These are phyloP conservation scores for Agarophyton chilense DNA, from an alignment of 23 red algal genomes.

Conservation along the genomic window DNA sequence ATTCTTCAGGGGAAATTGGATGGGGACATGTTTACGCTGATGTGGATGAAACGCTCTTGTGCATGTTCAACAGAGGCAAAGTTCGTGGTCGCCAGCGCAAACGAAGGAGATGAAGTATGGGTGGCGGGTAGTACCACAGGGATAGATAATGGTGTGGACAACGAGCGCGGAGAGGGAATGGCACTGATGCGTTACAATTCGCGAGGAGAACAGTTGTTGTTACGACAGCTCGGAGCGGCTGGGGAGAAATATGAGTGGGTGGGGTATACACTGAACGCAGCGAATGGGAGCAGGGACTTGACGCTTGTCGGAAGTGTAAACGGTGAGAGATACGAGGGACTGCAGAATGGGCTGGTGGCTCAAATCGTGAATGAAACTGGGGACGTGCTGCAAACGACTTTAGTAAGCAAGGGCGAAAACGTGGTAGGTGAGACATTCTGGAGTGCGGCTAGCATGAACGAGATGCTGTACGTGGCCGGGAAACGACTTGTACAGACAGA, in stretches of 20 bases:
- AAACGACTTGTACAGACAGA: neutral
- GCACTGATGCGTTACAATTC: constrained; percentile 33
- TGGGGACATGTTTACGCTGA: neutral
- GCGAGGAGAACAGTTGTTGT: neutral
- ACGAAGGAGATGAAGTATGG: constrained; percentile 20
- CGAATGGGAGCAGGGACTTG: neutral
- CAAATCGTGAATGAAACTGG: constrained; percentile 4
- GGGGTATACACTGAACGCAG: neutral
- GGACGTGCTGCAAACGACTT: neutral
- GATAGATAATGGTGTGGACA: neutral
- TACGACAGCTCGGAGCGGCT: neutral
- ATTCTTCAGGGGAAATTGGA: constrained; percentile 14
- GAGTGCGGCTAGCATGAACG: neutral
- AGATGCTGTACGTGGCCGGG: neutral
- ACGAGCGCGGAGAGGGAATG: neutral
- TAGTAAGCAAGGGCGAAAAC: constrained; percentile 1
- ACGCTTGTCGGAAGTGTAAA: neutral
- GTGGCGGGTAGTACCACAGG: constrained; percentile 15
- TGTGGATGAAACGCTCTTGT: constrained; percentile 15
- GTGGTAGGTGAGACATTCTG: constrained; percentile 4
- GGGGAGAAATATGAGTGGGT: constrained; percentile 20
- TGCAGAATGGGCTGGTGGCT: neutral
- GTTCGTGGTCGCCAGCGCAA: constrained; percentile 18
- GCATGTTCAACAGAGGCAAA: neutral
- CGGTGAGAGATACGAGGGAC: neutral